Evolutionary conservation across 345 rosid genomes (phyloP).

Genomic region (Corchorus capsularis): DNA sequence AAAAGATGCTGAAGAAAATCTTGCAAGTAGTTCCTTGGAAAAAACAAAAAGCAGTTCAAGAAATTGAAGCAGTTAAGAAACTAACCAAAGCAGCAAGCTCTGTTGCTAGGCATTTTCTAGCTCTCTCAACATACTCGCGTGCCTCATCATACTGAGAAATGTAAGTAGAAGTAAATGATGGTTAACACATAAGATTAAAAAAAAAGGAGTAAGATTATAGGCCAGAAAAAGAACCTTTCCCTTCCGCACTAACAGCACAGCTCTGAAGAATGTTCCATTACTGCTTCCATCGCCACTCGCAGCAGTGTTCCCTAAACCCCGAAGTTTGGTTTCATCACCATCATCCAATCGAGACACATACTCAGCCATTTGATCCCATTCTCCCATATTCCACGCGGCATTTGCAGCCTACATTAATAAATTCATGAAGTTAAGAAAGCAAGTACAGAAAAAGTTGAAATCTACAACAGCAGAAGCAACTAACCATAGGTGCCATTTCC

Average conservation of each 20-base stretch:
- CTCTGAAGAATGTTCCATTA: slow-evolving; percentile 94
- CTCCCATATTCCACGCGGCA: slow-evolving; percentile 99
- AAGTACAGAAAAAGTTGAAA: slow-evolving; percentile 17
- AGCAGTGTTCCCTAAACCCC: slow-evolving; percentile 83
- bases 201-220: neutral
- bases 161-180: slow-evolving; percentile 15
- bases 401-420: slow-evolving; percentile 66
- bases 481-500: slow-evolving; percentile 99
- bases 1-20: neutral
- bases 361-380: slow-evolving; percentile 99
- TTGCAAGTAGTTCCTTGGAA: neutral
- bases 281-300: slow-evolving; percentile 93
- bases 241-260: slow-evolving; percentile 80
- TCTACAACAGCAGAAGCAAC: slow-evolving; percentile 30
- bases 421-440: slow-evolving; percentile 23
- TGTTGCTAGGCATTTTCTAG: slow-evolving; percentile 94
- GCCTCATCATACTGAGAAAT: slow-evolving; percentile 83
- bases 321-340: slow-evolving; percentile 89
- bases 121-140: slow-evolving; percentile 90
- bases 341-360: slow-evolving; percentile 92
- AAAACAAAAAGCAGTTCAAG: neutral
- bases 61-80: slow-evolving; percentile 22
- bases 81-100: slow-evolving; percentile 99
- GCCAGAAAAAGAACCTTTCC: slow-evolving; percentile 55
- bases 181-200: neutral